These are phyloP conservation scores for Aspergillus leporis DNA, from an alignment of 495 filamentous ascomycete genomes.

Conservation along the genomic window DNA sequence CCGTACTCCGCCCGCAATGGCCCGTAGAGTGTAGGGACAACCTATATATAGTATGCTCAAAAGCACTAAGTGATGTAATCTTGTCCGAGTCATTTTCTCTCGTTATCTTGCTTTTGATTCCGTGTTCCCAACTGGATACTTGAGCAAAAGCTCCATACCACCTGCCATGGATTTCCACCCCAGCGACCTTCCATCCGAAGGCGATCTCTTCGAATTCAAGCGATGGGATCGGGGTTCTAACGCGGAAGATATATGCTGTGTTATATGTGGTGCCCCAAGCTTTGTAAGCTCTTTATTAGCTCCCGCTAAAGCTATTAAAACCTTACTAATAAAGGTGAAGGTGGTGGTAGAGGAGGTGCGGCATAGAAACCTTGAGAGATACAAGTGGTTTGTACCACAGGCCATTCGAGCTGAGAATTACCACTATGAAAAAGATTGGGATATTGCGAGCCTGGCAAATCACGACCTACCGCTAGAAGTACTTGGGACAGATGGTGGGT, in stretches of 20 bases:
- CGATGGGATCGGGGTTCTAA: not conserved
- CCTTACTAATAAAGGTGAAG: conserved; percentile 27
- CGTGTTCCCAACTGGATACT: too few relatives aligned
- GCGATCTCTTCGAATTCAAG: not conserved
- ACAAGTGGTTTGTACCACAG: not conserved
- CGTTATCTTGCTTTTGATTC: not conserved
- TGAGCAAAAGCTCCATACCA: not conserved
- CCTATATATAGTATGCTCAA: too few relatives aligned
- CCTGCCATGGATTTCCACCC: not conserved
- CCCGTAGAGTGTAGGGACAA: too few relatives aligned
- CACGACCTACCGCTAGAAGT: too few relatives aligned
- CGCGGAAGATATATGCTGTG: not conserved
- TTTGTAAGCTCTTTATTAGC: not conserved
- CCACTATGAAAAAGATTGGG: not conserved
- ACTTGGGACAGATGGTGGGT: not conserved
- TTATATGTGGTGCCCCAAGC: not conserved
- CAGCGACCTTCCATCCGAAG: not conserved
- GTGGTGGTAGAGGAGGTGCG: too few relatives aligned
- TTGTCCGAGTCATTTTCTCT: too few relatives aligned
- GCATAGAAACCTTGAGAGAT: not conserved
- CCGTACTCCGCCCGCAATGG: too few relatives aligned
- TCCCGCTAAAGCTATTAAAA: too few relatives aligned
- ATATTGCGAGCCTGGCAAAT: not conserved
- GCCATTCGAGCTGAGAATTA: conserved; percentile 1
- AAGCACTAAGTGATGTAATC: not conserved